Conservation (phyloP, 768 basidiomycete species). For the Lentinula aciculospora region DNA sequence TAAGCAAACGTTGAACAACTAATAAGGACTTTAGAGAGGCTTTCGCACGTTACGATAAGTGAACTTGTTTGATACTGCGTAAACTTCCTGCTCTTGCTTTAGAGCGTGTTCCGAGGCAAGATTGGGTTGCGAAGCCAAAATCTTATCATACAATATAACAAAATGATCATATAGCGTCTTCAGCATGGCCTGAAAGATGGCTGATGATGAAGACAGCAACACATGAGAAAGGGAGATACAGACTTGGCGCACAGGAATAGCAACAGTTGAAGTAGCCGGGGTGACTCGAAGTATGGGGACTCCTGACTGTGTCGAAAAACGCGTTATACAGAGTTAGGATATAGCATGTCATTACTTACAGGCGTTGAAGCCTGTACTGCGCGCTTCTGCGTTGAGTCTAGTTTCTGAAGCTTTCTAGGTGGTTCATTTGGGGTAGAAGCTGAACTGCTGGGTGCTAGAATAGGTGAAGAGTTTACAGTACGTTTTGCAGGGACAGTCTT, state of each 20-base stretch:
- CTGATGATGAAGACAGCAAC: conserved; percentile 2
- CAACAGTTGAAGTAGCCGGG: conserved; percentile 64
- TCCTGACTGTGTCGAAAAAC: conserved; percentile 35
- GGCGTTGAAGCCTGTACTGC: conserved; percentile 33
- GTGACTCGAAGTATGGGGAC: conserved; percentile 61
- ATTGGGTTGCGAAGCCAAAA: conserved; percentile 48
- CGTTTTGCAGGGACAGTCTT: conserved; percentile 48
- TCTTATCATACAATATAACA: conserved; percentile 52
- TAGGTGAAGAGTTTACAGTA: conserved; percentile 26
- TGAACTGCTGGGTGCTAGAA: conserved; percentile 18
- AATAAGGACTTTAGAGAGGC: background rate
- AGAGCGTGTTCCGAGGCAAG: conserved; percentile 77
- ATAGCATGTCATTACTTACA: background rate
- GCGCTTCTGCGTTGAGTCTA: conserved; percentile 37
- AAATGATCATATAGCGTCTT: conserved; percentile 74
- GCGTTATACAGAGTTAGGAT: background rate
- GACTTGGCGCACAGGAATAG: conserved; percentile 73
- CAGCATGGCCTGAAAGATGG: conserved; percentile 53
- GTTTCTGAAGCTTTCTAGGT: conserved; percentile 60
- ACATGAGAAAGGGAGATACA: conserved; percentile 13
- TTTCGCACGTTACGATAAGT: conserved; percentile 77
- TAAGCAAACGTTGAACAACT: conserved; percentile 15
- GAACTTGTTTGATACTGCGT: conserved; percentile 63
- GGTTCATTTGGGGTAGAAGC: conserved; percentile 34
- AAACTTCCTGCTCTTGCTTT: conserved; percentile 76